Evolutionary conservation across 768 basidiomycete genomes (phyloP), one percentile per base, ranked within the genome.

Genomic region (Galerina sulciceps): DNA sequence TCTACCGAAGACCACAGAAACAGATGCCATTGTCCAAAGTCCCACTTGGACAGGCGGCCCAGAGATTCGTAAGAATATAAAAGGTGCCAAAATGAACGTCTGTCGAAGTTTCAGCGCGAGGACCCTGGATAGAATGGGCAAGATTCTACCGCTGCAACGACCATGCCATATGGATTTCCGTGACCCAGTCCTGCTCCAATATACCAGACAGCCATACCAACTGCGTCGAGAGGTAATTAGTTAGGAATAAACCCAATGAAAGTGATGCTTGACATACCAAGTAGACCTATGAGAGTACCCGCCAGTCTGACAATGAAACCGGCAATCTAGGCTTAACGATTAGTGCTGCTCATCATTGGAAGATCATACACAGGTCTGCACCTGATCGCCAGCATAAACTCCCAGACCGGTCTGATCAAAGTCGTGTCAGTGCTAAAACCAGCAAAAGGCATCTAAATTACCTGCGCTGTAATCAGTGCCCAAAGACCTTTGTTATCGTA

Each of bases 401-500:
- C 76, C 77, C 43, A 80, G 64, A 9, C 69, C 76, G 15, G 71
- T 68, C 73, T 76, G 57, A 44, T 20, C 14, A 40, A 42, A 46
- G 37, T 31, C 36, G 13, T 36, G 40, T 23, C 14, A 26, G 31
- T 6, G 18, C 26, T 18, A 31, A 37, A 20, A 26, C n/a, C 23
- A 20, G 14, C 3, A 18, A 46, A 53, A 1, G 42, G 26, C 3
- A 49, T 4, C 17, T 13, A 48, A 17, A 26, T 63, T 41, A 75
- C 75, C 67, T 80, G 79, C 10, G 72, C 75, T 79, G 79, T 79
- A 38, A 81, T 79, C 58, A 81, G 65, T 10, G 76, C 78, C 79
- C 79, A 81, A 13, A 81, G 48, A 6, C 79, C 79, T 22, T 75
- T 75, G 46, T 81, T 75, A 6, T 64, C 64, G 50, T 79, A 81